phyloP scores from a whole-genome alignment of 2,329 filamentous ascomycete species.

The Colletotrichum tropicale region DNA sequence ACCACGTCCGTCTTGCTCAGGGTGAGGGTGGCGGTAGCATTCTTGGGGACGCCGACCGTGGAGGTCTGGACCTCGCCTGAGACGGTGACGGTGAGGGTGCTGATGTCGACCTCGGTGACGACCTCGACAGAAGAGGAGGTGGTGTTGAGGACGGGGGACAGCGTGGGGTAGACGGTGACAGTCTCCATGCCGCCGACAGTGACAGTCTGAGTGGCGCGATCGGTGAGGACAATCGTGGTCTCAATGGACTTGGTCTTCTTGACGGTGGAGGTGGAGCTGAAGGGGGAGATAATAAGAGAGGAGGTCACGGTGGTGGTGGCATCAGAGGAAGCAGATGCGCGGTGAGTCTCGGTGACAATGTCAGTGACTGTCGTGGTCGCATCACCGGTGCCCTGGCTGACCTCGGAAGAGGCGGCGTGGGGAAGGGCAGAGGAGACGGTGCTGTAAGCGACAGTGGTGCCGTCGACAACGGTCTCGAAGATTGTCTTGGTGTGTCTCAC shows the following conservation, averaged over 20 bases:
- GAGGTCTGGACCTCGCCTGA: slow-evolving; percentile 21
- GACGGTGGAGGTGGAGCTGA: neutral
- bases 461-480: slow-evolving; percentile 6
- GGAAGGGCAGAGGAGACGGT: slow-evolving; percentile 9
- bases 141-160: slow-evolving; percentile 19
- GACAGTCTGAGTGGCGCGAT: slow-evolving; percentile 14
- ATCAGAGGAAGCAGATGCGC: neutral
- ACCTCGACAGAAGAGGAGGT: slow-evolving; percentile 24
- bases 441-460: neutral
- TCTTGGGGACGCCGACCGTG: slow-evolving; percentile 7
- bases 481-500: slow-evolving; percentile 9
- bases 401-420: neutral
- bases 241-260: neutral
- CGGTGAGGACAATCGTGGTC: slow-evolving; percentile 15
- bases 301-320: neutral
- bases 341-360: neutral
- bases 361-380: neutral
- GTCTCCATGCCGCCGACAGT: slow-evolving; percentile 4
- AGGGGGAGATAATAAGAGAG: neutral
- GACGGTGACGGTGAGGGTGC: slow-evolving; percentile 30
- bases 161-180: neutral
- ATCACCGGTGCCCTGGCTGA: neutral
- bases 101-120: slow-evolving; percentile 30
- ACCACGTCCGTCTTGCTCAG: slow-evolving; percentile 13
- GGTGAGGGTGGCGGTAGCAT: slow-evolving; percentile 36